phyloP scores from a whole-genome alignment of 1,139 yeast genomes.

The Taphrina sp. region DNA sequence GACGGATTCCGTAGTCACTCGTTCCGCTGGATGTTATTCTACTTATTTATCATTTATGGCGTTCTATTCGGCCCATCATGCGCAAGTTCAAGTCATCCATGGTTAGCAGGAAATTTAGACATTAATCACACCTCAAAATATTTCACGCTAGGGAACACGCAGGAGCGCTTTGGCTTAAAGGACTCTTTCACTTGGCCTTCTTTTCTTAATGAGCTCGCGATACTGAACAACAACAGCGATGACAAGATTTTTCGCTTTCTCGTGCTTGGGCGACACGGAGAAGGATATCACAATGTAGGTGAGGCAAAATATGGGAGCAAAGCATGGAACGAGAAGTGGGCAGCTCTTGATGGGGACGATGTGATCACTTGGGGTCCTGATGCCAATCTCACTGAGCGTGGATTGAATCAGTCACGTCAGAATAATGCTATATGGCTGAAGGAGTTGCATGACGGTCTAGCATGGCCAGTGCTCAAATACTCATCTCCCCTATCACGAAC shows the following conservation, averaged over 20 bases:
- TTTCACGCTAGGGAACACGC: too few relatives aligned
- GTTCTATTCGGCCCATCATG: too few relatives aligned
- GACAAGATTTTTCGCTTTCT: slow-evolving; percentile 9
- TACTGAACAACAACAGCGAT: neutral
- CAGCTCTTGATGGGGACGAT: slow-evolving; percentile 57
- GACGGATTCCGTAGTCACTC: too few relatives aligned
- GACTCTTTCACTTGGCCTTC: slow-evolving; percentile 6
- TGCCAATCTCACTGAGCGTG: slow-evolving; percentile 60
- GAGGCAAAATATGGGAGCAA: slow-evolving; percentile 54
- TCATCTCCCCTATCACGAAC: slow-evolving; percentile 38
- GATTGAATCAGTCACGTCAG: slow-evolving; percentile 54
- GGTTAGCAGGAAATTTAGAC: too few relatives aligned
- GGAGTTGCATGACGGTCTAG: slow-evolving; percentile 44
- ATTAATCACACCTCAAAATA: too few relatives aligned
- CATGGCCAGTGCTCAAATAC: slow-evolving; percentile 28
- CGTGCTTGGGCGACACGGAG: slow-evolving; percentile 58
- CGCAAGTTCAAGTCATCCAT: too few relatives aligned
- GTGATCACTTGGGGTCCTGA: slow-evolving; percentile 66
- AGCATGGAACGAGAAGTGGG: slow-evolving; percentile 50
- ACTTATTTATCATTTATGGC: too few relatives aligned
- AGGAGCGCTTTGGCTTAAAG: too few relatives aligned
- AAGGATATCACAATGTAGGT: slow-evolving; percentile 70
- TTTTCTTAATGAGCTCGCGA: neutral
- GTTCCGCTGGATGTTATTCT: too few relatives aligned
- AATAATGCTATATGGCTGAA: slow-evolving; percentile 51